Percentiles rank a stretch among this genome's conserved stretches.
Evolutionary conservation across 352 stramenopile species (phyloP).

Genomic region (Globisporangium apiculatum): DNA sequence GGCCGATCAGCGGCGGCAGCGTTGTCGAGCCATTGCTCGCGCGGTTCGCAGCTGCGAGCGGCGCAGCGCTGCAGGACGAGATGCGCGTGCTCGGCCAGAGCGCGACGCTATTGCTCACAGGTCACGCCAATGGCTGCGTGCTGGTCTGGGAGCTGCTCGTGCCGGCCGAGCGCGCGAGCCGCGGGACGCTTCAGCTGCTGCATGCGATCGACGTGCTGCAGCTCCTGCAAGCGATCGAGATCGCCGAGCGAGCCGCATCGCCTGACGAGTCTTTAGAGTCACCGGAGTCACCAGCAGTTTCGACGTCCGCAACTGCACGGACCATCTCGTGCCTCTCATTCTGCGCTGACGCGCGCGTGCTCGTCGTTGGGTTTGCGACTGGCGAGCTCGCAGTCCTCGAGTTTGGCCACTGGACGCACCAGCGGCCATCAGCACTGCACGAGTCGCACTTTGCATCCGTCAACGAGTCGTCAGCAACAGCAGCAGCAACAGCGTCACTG

Average conservation of each 20-base stretch:
- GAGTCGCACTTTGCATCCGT: conserved; percentile 3
- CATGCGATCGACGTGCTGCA: conserved; percentile 37
- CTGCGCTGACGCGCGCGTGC: conserved; percentile 31
- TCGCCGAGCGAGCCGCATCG: no score
- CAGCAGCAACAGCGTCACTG: conserved; percentile 1
- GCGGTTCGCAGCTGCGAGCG: conserved; percentile 26
- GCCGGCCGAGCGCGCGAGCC: conserved; percentile 42
- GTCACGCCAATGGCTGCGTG: conserved; percentile 43
- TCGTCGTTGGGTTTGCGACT: conserved; percentile 43
- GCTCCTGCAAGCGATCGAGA: conserved; percentile 14
- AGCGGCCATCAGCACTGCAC: conserved; percentile 4
- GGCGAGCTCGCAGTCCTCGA: conserved; percentile 52
- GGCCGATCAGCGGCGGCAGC: conserved; percentile 61
- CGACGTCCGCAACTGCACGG: conserved; percentile 19
- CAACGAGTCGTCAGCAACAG: neutral
- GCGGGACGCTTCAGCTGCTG: conserved; percentile 44
- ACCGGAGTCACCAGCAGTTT: neutral
- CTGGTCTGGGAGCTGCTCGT: conserved; percentile 55
- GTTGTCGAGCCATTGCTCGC: conserved; percentile 48
- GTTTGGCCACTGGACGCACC: conserved; percentile 20
- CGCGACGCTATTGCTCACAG: conserved; percentile 47
- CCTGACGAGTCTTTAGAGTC: neutral
- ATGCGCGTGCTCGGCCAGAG: conserved; percentile 24
- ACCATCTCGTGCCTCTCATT: conserved; percentile 45
- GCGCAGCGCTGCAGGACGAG: conserved; percentile 14